A percentile compares a stretch with the other conserved stretches of the same genome.
phyloP scores from a whole-genome alignment of 352 stramenopile species.

The Pythium phragmitis region DNA sequence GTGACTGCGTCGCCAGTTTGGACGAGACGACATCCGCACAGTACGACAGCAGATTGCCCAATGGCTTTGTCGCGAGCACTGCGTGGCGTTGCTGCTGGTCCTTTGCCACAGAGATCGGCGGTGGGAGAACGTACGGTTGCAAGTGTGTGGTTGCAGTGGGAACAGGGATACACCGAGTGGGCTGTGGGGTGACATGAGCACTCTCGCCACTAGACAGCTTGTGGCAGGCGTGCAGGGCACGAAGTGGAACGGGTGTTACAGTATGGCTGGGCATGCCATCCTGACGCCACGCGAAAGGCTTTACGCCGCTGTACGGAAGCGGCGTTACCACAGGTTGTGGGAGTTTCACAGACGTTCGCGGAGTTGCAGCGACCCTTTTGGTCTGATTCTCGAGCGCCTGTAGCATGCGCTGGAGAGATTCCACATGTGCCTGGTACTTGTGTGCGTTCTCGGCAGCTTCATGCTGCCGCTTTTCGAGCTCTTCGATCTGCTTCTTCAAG shows the following conservation, averaged over 20 bases:
- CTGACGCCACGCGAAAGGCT: conserved; percentile 20
- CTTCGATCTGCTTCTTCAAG: conserved; percentile 18
- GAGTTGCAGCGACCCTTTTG: not conserved
- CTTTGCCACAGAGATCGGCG: not conserved
- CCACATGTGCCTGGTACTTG: conserved; percentile 11
- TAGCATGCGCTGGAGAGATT: conserved; percentile 4
- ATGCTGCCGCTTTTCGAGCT: conserved; percentile 15
- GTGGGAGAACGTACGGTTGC: not conserved
- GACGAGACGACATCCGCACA: conserved; percentile 42
- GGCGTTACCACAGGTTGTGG: not conserved
- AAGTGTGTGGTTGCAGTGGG: not conserved
- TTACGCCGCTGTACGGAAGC: conserved; percentile 3
- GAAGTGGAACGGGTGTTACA: not conserved
- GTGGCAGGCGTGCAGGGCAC: not conserved
- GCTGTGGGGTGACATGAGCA: not conserved
- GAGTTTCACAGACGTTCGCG: not conserved
- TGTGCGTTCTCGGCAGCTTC: conserved; percentile 1
- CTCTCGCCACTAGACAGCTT: not conserved
- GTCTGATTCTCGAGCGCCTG: conserved; percentile 7
- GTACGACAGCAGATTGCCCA: conserved; percentile 35
- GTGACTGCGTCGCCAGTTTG: conserved; percentile 16
- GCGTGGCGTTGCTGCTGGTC: not conserved
- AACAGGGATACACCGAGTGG: conserved; percentile 4
- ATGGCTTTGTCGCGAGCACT: conserved; percentile 28
- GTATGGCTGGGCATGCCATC: not conserved